Evolutionary conservation across 495 filamentous ascomycete species (phyloP), one percentile per base, ranked within the genome.

Genomic region (Lophiostoma macrostomum): DNA sequence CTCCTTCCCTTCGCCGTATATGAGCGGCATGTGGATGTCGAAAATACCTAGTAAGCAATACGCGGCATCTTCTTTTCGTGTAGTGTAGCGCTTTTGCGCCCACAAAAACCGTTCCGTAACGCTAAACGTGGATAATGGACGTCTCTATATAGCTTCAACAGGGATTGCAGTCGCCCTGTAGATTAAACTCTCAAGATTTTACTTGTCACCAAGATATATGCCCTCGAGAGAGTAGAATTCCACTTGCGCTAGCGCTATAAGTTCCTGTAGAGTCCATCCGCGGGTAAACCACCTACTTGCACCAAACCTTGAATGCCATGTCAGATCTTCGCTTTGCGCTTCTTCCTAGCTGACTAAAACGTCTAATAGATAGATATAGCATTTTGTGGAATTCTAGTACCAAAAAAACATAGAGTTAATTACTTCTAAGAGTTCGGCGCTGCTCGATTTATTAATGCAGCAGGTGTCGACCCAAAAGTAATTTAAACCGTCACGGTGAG

Each of bases 1-100:
- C 24, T 10, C 34, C 16, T 24, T 18, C 4, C n/a, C 36, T 4
- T 32, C 29, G n/a, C 29, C 29, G 29, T 32, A 32, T 32, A 32
- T 32, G n/a, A 32, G 29, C 8, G 29, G 55, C 58, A 53, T 65
- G 51, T 8, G 55, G 31, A 22, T 18, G 29, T 32, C 29, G n/a
- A 51, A 51, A 54, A 52, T 1, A 53, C 28, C 41, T 13, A 53
- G 19, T n/a, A 32, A 32, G n/a, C 8, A 32, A n/a, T 32, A 32
- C 7, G 29, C 29, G 7, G 7, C n/a, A n/a, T 32, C 29, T n/a
- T 32, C 29, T 32, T 32, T n/a, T 7, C 29, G 29, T n/a, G 7
- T 32, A 7, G 29, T 32, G 7, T n/a, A 8, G 8, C 29, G 29
- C n/a, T n/a, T n/a, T n/a, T 32, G 7, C 7, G 29, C 29, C 29